These are phyloP conservation scores for Cutaneotrichosporon spelunceum DNA, from an alignment of 1,284 basidiomycete genomes.

Conservation along the genomic window DNA sequence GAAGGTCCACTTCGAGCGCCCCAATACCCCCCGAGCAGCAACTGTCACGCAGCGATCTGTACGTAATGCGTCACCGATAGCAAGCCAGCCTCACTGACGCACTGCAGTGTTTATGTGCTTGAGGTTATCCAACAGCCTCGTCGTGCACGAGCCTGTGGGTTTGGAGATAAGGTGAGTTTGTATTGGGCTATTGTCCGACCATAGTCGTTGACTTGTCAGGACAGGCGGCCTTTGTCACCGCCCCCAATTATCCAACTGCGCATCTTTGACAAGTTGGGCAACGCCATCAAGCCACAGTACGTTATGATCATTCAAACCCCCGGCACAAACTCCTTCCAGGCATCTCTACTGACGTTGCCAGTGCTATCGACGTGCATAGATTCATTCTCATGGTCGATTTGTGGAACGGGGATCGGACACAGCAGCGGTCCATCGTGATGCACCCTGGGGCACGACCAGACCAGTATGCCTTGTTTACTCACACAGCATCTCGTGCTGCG, in stretches of 20 bases:
- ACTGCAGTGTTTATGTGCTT: slow-evolving; percentile 69
- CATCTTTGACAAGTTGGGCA: slow-evolving; percentile 56
- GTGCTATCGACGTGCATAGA: slow-evolving; percentile 68
- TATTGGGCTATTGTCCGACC: not conserved
- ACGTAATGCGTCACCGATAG: not conserved
- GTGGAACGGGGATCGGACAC: slow-evolving; percentile 73
- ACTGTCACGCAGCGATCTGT: slow-evolving; percentile 12
- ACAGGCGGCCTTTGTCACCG: slow-evolving; percentile 82
- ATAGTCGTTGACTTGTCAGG: slow-evolving; percentile 54
- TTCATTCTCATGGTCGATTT: slow-evolving; percentile 83
- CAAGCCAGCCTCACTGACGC: not conserved
- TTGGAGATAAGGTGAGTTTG: slow-evolving; percentile 79
- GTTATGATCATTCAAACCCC: slow-evolving; percentile 41
- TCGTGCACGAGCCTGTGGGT: slow-evolving; percentile 87
- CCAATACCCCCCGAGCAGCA: not conserved
- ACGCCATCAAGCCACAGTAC: slow-evolving; percentile 70
- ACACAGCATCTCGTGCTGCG: slow-evolving; percentile 12
- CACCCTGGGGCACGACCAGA: slow-evolving; percentile 59
- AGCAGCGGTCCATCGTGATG: slow-evolving; percentile 79
- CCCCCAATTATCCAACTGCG: slow-evolving; percentile 64
- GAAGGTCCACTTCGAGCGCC: not conserved
- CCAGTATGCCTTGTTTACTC: slow-evolving; percentile 22
- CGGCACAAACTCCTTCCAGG: not conserved
- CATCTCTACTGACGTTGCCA: slow-evolving; percentile 3
- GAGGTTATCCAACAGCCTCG: slow-evolving; percentile 81